A percentile compares a stretch with the other conserved stretches of the same genome.
phyloP scores from a whole-genome alignment of 306 rosid species.

The Quercus wislizeni region DNA sequence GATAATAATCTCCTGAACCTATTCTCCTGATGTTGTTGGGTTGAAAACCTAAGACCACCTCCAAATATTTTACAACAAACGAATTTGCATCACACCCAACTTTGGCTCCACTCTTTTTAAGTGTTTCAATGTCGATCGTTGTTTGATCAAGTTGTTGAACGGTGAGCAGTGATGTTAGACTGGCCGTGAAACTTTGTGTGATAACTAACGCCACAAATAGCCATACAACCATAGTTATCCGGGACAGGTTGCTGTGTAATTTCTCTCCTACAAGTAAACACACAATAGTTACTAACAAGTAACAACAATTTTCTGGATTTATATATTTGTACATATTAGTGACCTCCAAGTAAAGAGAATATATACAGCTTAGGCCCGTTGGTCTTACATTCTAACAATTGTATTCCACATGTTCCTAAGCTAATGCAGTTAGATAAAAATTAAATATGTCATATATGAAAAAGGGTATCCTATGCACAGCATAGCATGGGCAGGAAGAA shows the following conservation, averaged over 20 bases:
- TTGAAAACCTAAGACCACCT: neutral
- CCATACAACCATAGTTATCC: constrained; percentile 12
- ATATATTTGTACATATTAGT: too few species aligned
- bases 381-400: too few species aligned
- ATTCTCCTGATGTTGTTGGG: constrained; percentile 18
- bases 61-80: constrained; percentile 6
- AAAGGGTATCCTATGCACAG: too few species aligned
- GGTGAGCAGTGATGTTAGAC: constrained; percentile 14
- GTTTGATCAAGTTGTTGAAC: neutral
- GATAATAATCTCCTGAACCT: neutral
- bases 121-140: neutral
- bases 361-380: too few species aligned
- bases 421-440: too few species aligned
- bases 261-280: neutral
- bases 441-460: too few species aligned
- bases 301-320: too few species aligned
- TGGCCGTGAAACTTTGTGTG: constrained; percentile 15
- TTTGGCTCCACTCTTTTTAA: neutral
- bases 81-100: constrained; percentile 22
- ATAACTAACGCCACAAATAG: constrained; percentile 12
- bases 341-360: too few species aligned
- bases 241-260: constrained; percentile 4
- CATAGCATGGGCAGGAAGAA: too few species aligned
- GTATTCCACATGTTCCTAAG: too few species aligned
- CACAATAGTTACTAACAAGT: neutral